Evolutionary conservation across 2,329 filamentous ascomycete genomes (phyloP).

Genomic region (Bipolaris cookei): DNA sequence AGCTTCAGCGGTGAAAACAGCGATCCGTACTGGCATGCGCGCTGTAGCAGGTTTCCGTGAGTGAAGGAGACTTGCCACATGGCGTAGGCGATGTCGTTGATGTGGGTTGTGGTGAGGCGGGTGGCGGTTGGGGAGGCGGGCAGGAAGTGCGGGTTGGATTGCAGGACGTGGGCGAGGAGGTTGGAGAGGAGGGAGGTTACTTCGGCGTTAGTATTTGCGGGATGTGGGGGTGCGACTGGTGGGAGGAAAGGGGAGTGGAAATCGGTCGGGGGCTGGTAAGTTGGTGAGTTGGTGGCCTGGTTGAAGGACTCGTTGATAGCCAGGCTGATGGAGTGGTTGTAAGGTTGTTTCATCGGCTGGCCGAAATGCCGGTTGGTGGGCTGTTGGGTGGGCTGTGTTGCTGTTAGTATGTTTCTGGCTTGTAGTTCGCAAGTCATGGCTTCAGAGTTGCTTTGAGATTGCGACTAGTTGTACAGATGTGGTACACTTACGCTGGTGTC

Average conservation of each 20-base stretch:
- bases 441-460: not conserved
- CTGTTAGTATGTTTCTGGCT: not conserved
- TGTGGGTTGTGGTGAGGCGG: not conserved
- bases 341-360: no score
- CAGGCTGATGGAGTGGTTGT: no score
- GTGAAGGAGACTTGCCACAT: conserved; percentile 25
- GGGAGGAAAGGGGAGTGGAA: no score
- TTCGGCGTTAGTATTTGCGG: not conserved
- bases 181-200: not conserved
- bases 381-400: not conserved
- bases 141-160: not conserved
- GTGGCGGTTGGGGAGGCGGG: not conserved
- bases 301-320: not conserved
- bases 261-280: no score
- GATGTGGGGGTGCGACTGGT: not conserved
- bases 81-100: conserved; percentile 18
- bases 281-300: not conserved
- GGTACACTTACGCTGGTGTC: no score
- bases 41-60: conserved; percentile 1
- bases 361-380: not conserved
- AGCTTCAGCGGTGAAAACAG: conserved; percentile 22
- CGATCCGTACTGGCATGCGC: conserved; percentile 12
- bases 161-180: conserved; percentile 6
- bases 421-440: no score
- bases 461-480: no score